phyloP scores from a whole-genome alignment of 2,329 filamentous ascomycete species.

The Microdochium bolleyi region DNA sequence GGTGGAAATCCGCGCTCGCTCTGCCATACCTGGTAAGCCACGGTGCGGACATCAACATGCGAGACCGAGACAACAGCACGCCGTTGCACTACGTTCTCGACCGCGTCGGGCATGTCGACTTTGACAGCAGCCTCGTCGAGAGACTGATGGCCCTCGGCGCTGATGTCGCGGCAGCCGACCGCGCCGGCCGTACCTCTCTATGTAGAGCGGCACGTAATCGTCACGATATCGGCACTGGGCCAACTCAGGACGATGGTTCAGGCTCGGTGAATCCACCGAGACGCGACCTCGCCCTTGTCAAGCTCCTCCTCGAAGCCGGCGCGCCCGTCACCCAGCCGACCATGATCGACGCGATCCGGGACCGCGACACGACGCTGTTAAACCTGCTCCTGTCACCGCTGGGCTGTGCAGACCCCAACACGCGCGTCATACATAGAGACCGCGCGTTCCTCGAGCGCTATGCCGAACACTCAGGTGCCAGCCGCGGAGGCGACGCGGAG shows the following conservation, averaged over 20 bases:
- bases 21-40: not conserved
- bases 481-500: not conserved
- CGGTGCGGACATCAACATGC: not conserved
- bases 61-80: not conserved
- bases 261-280: not conserved
- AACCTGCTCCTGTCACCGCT: not conserved
- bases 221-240: not conserved
- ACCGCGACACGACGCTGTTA: not conserved
- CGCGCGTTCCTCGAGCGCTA: not conserved
- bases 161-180: not conserved
- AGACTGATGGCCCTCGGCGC: not conserved
- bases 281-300: not conserved
- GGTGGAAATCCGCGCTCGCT: not conserved
- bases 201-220: not conserved
- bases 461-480: not conserved
- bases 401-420: not conserved
- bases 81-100: not conserved
- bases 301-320: not conserved
- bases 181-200: not conserved
- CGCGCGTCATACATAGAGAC: not conserved
- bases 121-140: not conserved
- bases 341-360: not conserved
- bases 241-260: not conserved
- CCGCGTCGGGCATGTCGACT: not conserved
- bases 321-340: not conserved